Conservation (phyloP, 345 rosid genomes). For the Populus alba region DNA sequence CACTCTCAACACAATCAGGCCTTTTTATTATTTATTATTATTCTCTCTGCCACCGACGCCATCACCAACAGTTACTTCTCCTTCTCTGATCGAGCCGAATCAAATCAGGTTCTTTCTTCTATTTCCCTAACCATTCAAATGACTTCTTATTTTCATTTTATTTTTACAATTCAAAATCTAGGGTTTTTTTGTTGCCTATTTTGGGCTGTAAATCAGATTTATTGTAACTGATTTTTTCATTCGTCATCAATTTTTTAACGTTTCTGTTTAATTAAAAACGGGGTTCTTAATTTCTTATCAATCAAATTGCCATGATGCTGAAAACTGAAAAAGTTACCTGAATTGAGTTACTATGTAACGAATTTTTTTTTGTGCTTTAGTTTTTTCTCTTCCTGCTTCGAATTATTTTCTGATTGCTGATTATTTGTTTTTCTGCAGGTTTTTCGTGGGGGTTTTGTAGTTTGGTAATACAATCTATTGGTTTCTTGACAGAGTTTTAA, state of each 20-base stretch:
- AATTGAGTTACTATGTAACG: no score
- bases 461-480: not conserved
- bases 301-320: not conserved
- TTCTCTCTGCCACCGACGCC: conserved; percentile 21
- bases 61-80: not conserved
- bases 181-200: conserved; percentile 7
- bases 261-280: not conserved
- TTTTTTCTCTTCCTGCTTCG: not conserved
- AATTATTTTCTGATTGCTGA: not conserved
- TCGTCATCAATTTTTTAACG: not conserved
- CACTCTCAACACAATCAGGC: not conserved
- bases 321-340: not conserved
- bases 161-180: not conserved
- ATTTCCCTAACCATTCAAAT: not conserved
- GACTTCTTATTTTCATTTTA: not conserved
- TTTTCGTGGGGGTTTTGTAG: not conserved
- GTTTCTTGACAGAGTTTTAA: conserved; percentile 5
- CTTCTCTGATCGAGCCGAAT: conserved; percentile 17
- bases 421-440: conserved; percentile 11
- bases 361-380: no score
- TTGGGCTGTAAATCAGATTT: not conserved
- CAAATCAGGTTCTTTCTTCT: conserved; percentile 28
- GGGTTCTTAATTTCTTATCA: not conserved
- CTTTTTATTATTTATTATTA: not conserved
- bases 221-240: not conserved